phyloP scores from a whole-genome alignment of 1,139 yeast genomes.

The Kodamaea plutei region DNA sequence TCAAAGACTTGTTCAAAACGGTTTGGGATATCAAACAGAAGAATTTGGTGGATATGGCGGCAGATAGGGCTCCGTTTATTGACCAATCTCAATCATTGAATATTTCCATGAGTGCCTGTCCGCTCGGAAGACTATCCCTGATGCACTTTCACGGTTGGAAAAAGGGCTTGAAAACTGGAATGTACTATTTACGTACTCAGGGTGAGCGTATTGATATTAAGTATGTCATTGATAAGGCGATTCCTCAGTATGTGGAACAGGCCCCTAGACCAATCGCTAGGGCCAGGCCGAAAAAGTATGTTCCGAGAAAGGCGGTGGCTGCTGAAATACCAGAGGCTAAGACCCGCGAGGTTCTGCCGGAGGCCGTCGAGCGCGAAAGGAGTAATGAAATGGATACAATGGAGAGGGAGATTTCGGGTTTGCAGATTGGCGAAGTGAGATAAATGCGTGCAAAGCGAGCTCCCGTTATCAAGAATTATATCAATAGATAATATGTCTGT shows the following conservation, averaged over 20 bases:
- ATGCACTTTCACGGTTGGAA: slow-evolving; percentile 99
- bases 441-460: too few species aligned
- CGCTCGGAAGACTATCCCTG: slow-evolving; percentile 90
- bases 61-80: slow-evolving; percentile 88
- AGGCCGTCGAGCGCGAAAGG: too few species aligned
- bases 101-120: slow-evolving; percentile 78
- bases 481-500: too few species aligned
- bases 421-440: too few species aligned
- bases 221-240: slow-evolving; percentile 8
- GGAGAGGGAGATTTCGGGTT: not conserved
- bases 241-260: slow-evolving; percentile 6
- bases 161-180: slow-evolving; percentile 94
- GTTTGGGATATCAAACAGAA: slow-evolving; percentile 97
- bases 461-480: too few species aligned
- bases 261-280: slow-evolving; percentile 3
- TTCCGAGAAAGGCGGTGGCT: slow-evolving; percentile 2
- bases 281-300: slow-evolving; percentile 7
- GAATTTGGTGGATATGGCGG: slow-evolving; percentile 88
- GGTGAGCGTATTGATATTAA: slow-evolving; percentile 22
- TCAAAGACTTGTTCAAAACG: slow-evolving; percentile 81
- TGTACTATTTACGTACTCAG: slow-evolving; percentile 94
- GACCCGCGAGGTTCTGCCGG: too few species aligned
- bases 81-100: slow-evolving; percentile 95
- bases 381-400: not conserved
- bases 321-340: too few species aligned